A percentile compares a stretch with the other conserved stretches of the same genome.
These are phyloP conservation scores for Cystobasidium onofrii DNA, from an alignment of 768 basidiomycete genomes.

Conservation along the genomic window DNA sequence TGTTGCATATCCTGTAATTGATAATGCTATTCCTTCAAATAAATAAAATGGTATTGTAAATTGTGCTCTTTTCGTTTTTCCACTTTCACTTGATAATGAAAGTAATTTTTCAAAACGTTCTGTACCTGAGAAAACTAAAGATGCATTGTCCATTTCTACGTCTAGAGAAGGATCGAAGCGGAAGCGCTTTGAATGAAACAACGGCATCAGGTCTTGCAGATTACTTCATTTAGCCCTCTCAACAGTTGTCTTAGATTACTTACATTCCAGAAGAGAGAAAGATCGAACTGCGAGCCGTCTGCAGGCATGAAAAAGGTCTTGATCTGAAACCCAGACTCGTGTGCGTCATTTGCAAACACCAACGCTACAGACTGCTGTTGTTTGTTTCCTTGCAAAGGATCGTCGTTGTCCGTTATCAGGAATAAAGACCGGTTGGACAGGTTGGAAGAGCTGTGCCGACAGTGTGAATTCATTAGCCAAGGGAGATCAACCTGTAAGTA, in stretches of 20 bases:
- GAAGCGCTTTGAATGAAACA: constrained; percentile 10
- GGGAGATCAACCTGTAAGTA: too few relatives aligned
- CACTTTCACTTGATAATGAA: constrained; percentile 10
- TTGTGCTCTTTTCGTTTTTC: constrained; percentile 18
- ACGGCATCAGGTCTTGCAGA: too few relatives aligned
- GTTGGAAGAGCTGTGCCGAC: constrained; percentile 53
- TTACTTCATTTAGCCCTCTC: too few relatives aligned
- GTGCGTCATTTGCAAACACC: constrained; percentile 53
- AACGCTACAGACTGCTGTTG: constrained; percentile 24
- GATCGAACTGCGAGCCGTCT: constrained; percentile 59
- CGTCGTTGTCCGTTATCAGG: constrained; percentile 80
- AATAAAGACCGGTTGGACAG: constrained; percentile 80
- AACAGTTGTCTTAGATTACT: neutral
- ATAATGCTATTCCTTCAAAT: constrained; percentile 45
- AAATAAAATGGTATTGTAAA: constrained; percentile 24
- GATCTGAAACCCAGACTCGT: constrained; percentile 65
- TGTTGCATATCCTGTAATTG: constrained; percentile 59
- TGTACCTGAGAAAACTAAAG: constrained; percentile 4
- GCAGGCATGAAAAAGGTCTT: constrained; percentile 84
- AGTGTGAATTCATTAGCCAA: too few relatives aligned
- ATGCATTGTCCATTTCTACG: constrained; percentile 30
- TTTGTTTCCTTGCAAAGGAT: constrained; percentile 50
- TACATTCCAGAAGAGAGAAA: constrained; percentile 59
- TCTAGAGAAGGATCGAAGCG: constrained; percentile 24
- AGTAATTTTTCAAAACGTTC: constrained; percentile 5